A percentile compares a stretch with the other conserved stretches of the same genome.
Evolutionary conservation across 2,329 filamentous ascomycete species (phyloP).

Genomic region (Colletotrichum karsti): DNA sequence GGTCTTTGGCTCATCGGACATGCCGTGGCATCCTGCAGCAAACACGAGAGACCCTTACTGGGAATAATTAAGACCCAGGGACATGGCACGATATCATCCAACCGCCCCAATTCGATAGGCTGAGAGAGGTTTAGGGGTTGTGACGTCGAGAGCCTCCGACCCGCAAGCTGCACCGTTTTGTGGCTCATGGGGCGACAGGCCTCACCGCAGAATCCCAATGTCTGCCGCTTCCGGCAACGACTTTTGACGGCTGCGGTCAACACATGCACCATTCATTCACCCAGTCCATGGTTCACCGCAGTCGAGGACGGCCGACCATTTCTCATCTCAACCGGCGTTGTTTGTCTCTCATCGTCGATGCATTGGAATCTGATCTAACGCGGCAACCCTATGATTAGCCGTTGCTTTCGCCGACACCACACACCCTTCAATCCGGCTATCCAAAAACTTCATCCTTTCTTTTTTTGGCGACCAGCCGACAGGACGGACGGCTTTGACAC

Average conservation of each 20-base stretch:
- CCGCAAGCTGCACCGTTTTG: slow-evolving; percentile 4
- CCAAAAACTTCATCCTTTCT: neutral
- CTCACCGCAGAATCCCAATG: neutral
- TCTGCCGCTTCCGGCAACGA: neutral
- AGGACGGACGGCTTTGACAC: neutral
- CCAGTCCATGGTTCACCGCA: neutral
- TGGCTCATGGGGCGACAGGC: slow-evolving; percentile 3
- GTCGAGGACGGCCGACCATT: neutral
- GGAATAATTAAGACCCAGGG: slow-evolving; percentile 8
- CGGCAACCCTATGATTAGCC: neutral
- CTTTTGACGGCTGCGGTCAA: slow-evolving; percentile 10
- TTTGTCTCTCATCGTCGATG: neutral
- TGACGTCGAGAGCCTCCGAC: slow-evolving; percentile 1
- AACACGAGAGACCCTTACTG: slow-evolving; percentile 15
- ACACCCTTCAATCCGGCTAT: neutral
- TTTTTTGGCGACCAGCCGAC: neutral
- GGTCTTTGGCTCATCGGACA: slow-evolving; percentile 13
- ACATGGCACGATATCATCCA: slow-evolving; percentile 11
- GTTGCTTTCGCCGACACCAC: neutral
- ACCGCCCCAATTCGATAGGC: slow-evolving; percentile 7
- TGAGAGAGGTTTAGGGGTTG: neutral
- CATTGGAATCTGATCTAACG: neutral
- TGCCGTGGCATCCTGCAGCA: slow-evolving; percentile 2
- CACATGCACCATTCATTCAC: neutral
- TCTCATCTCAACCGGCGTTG: neutral